Conservation (phyloP, 495 filamentous ascomycete species). For the Apiosordaria backusii region DNA sequence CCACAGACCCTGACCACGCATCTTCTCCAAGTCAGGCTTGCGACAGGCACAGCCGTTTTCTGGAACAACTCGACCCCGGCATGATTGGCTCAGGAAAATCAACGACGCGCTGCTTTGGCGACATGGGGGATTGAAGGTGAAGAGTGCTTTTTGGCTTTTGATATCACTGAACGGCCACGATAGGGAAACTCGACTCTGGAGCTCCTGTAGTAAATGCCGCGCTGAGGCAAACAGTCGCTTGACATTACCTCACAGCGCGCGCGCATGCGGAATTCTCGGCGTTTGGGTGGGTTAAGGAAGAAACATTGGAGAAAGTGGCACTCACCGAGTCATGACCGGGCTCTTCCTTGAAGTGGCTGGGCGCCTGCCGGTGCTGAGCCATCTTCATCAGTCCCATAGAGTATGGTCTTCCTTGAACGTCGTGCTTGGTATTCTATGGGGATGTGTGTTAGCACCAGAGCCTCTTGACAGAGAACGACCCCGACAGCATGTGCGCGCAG, state of each 20-base stretch:
- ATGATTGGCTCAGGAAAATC: conserved; percentile 15
- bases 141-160: not conserved
- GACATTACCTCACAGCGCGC: conserved; percentile 6
- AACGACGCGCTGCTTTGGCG: conserved; percentile 4
- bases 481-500: not conserved
- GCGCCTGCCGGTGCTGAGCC: conserved; percentile 40
- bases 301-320: conserved; percentile 22
- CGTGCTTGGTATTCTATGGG: conserved; percentile 2
- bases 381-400: conserved; percentile 39
- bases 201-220: conserved; percentile 8
- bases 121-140: conserved; percentile 12
- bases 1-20: conserved; percentile 28
- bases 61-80: conserved; percentile 36
- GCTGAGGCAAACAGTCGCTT: conserved; percentile 8
- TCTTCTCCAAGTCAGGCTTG: conserved; percentile 30
- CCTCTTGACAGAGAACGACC: not conserved
- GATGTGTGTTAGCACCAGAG: conserved; percentile 15
- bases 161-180: not conserved
- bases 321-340: conserved; percentile 37
- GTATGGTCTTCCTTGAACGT: conserved; percentile 7
- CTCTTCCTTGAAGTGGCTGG: conserved; percentile 39
- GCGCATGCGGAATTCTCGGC: conserved; percentile 14
- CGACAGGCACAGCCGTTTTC: conserved; percentile 34
- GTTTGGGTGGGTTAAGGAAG: conserved; percentile 8
- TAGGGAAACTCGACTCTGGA: not conserved